Percentiles rank a stretch among this genome's conserved stretches.
These are phyloP conservation scores for Aureobasidium sp. DNA, from an alignment of 2,329 filamentous ascomycete genomes.

Conservation along the genomic window DNA sequence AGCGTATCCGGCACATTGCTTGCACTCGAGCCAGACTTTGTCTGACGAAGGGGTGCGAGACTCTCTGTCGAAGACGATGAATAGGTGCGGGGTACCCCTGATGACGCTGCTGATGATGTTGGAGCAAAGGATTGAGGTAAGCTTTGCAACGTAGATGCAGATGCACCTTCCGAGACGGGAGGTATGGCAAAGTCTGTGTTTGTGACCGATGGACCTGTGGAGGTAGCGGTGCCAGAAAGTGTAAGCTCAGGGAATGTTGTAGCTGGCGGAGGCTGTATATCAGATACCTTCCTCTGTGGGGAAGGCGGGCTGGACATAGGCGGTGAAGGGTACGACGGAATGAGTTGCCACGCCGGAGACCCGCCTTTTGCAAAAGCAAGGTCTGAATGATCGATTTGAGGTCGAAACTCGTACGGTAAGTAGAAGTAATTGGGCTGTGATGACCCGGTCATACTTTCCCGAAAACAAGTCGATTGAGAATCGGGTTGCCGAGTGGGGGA, in stretches of 20 bases:
- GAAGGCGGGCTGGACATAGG: constrained; percentile 47
- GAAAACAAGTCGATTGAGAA: background rate
- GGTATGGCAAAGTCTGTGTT: background rate
- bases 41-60: constrained; percentile 21
- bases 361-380: constrained; percentile 1
- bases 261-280: constrained; percentile 3
- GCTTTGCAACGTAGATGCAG: background rate
- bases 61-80: constrained; percentile 16
- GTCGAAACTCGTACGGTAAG: constrained; percentile 3
- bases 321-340: constrained; percentile 39
- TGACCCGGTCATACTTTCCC: constrained; percentile 13
- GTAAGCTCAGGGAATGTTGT: constrained; percentile 3
- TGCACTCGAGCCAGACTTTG: background rate
- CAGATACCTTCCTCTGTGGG: constrained; percentile 26
- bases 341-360: constrained; percentile 11
- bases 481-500: constrained; percentile 9
- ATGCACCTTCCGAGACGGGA: background rate
- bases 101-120: background rate
- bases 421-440: constrained; percentile 11
- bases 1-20: constrained; percentile 6
- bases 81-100: background rate
- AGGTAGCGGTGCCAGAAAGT: background rate
- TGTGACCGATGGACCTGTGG: background rate
- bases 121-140: background rate
- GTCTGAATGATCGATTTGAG: constrained; percentile 10